Base-by-base conservation (phyloP, 2,329 filamentous ascomycete species). In the Pyrenophora graminea region DNA sequence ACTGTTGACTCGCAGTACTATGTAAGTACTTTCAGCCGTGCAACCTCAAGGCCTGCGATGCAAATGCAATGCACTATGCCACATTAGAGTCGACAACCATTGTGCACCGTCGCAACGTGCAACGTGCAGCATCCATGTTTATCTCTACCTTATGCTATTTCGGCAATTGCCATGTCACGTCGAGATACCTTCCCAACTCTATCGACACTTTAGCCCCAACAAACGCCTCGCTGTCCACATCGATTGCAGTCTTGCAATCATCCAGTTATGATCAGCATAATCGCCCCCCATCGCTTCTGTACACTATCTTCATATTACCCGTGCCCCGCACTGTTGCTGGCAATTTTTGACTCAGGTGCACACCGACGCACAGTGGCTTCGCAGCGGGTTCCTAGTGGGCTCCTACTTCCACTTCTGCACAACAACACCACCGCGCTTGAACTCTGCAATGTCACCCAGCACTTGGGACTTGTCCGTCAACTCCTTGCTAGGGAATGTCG, bases 401-500 rank as follows among this genome's bases (percentile, higher is more conserved):
- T 15, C 25, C 55, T 60, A 74, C 48, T 69, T 77, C 80, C 80
- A 82, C 68, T 81, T 82, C 66, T 82, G 80, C 51, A 82, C 79
- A 30, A 82, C 77, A n/a, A 80, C 78, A 1, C 79, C 80, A 19
- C 80, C 80, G 12, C 79, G 71, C 73, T 79, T 79, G 63, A 80
- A 78, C 53, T 80, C 78, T 3, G 69, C 55, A 67, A 80, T 72
- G 44, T 80, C 80, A 36, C 75, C 79, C 55, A 78, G 63, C 48
- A 68, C 75, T 58, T 69, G 72, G 39, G 69, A 64, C 72, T 86
- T 86, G 64, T 94, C 88, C 2, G 81, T 85, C 57, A 93, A 82
- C 46, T 93, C 88, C 75, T 90, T 91, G 66, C 85, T 90, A 4
- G 90, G 90, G 72, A 94, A 94, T 0, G 89, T 93, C 0, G 90